A percentile compares a stretch with the other conserved stretches of the same genome.
Conservation (phyloP, 805 yeast species). For the Cyberlindnera maritima region DNA sequence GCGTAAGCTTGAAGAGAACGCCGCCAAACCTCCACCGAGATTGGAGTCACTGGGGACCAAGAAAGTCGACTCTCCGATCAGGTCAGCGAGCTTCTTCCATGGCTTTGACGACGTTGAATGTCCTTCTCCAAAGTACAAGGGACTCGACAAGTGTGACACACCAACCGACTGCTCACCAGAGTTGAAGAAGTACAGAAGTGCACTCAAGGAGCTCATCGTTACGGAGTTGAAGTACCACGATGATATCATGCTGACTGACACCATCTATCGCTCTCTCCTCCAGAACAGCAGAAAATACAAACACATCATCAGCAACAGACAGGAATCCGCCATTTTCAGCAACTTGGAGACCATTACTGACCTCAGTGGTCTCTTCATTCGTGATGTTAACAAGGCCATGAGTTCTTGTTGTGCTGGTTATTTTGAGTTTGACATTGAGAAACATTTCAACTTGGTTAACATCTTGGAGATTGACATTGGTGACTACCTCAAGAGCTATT, state of each 20-base stretch:
- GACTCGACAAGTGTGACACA: not conserved
- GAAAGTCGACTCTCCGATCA: constrained; percentile 37
- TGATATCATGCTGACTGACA: constrained; percentile 29
- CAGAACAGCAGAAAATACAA: constrained; percentile 29
- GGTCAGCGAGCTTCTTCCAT: constrained; percentile 21
- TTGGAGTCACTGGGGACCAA: constrained; percentile 25
- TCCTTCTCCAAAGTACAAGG: constrained; percentile 9
- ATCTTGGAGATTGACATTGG: constrained; percentile 28
- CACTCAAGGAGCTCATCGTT: constrained; percentile 29
- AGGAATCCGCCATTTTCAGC: constrained; percentile 41
- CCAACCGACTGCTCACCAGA: constrained; percentile 1
- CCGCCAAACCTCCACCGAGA: constrained; percentile 23
- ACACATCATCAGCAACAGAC: constrained; percentile 32
- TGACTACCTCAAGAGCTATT: constrained; percentile 29
- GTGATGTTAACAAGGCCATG: constrained; percentile 13
- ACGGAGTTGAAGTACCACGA: constrained; percentile 35
- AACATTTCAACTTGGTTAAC: constrained; percentile 13
- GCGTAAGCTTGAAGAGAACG: constrained; percentile 11
- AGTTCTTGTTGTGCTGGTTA: not conserved
- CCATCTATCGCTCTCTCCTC: constrained; percentile 34
- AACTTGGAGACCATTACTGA: constrained; percentile 39
- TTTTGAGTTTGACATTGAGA: constrained; percentile 7
- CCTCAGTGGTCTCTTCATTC: constrained; percentile 33
- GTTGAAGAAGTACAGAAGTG: constrained; percentile 19
- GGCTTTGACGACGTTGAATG: constrained; percentile 13